phyloP scores from a whole-genome alignment of 192 early-diverging fungal genomes.

The Chytriomyces sp. region DNA sequence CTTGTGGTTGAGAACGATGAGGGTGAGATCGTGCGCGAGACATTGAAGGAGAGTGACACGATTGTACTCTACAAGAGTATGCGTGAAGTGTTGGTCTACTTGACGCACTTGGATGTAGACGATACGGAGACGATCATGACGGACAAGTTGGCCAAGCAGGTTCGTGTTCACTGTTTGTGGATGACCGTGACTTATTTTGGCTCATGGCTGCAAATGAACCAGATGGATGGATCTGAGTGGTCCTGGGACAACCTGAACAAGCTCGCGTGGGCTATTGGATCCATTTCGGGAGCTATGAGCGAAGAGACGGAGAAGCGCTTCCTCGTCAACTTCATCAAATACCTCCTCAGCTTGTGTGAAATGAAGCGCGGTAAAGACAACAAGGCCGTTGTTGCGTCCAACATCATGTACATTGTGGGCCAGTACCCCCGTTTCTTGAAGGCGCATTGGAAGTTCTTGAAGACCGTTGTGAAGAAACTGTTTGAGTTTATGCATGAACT shows the following conservation, averaged over 20 bases:
- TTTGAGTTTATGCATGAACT: slow-evolving; percentile 99
- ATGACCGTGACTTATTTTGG: background rate
- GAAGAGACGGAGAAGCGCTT: slow-evolving; percentile 98
- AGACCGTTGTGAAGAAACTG: slow-evolving; percentile 99
- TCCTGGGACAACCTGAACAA: slow-evolving; percentile 98
- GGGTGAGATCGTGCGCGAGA: slow-evolving; percentile 98
- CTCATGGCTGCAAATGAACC: slow-evolving; percentile 9
- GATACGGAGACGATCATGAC: slow-evolving; percentile 97
- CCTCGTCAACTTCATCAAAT: slow-evolving; percentile 98
- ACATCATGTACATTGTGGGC: slow-evolving; percentile 99
- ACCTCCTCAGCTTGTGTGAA: slow-evolving; percentile 91
- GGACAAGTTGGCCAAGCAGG: slow-evolving; percentile 87
- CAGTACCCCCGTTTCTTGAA: slow-evolving; percentile 99
- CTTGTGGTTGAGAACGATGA: slow-evolving; percentile 98
- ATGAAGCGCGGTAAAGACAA: slow-evolving; percentile 99
- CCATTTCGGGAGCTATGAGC: slow-evolving; percentile 94
- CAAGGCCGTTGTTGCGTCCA: slow-evolving; percentile 98
- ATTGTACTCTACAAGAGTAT: slow-evolving; percentile 98
- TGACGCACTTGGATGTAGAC: slow-evolving; percentile 93
- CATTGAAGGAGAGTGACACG: slow-evolving; percentile 96
- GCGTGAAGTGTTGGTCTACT: slow-evolving; percentile 94
- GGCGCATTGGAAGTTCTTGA: slow-evolving; percentile 99
- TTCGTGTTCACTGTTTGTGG: slow-evolving; percentile 24
- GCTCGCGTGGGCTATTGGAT: slow-evolving; percentile 99
- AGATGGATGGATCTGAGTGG: slow-evolving; percentile 97